Base-by-base conservation (phyloP, 768 basidiomycete species). In the Calocybe cyanea region DNA sequence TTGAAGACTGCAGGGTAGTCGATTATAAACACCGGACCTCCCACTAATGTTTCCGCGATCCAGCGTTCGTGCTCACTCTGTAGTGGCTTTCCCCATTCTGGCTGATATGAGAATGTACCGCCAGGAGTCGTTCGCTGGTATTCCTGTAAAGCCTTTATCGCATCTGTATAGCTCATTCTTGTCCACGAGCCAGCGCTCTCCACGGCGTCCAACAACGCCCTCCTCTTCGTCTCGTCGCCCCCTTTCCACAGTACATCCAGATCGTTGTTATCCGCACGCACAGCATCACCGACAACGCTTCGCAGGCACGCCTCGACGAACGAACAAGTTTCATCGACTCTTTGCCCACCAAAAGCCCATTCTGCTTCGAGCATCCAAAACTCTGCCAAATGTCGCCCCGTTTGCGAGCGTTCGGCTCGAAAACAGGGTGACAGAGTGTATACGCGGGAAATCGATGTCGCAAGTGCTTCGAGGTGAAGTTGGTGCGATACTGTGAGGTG, bases 311-410 rank as follows among this genome's bases (percentile, higher is more conserved):
- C 60, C 53, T 76, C 73, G 1, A 72, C 68, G 7, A 71, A 56
- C 15, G 59, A 60, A 43, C 71, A 73, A 14, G 75, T 60, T 14
- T 67, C 68, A 69, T 80, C 51, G 77, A 71, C 43, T 5, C 11
- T 28, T 28, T 11, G 25, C 5, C 45, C 51, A 1, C 41, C 49
- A 4, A 33, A 21, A 2, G 82, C 82, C 77, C 91, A 85, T 61
- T 99, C 96, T 0, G 90, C 94, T 67, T 99, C 96, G 43, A 97
- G 80, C 96, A 99, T 99, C 88, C 92, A 97, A 64, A 99, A 99
- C 63, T 99, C 96, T 41, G 91, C 83, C 10, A 99, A 77, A 61
- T 99, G 96, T n/a, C 95, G 75, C 24, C 80, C 79, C 1, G 95
- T 97, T 54, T 85, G 76, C 2, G 85, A 88, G 4, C 81, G 81